These are phyloP conservation scores for Aureobasidium sp. DNA, from an alignment of 2,329 filamentous ascomycete genomes.

Conservation along the genomic window DNA sequence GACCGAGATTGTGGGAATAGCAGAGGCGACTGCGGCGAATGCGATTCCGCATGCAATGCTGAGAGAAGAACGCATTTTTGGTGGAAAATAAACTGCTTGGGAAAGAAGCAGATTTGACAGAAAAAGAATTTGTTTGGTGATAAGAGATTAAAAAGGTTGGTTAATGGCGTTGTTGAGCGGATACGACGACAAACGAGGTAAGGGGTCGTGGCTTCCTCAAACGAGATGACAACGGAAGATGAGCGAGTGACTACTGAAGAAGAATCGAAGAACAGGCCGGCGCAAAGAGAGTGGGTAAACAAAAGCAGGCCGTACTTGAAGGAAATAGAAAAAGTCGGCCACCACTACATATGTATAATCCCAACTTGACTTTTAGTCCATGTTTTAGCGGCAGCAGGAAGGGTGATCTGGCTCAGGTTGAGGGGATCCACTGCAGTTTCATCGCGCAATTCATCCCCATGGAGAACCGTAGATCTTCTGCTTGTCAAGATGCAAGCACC, in stretches of 20 bases:
- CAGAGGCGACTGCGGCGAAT: constrained; percentile 29
- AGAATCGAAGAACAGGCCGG: neutral
- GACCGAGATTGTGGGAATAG: constrained; percentile 48
- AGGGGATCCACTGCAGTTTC: constrained; percentile 9
- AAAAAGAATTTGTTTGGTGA: neutral
- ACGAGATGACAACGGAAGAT: neutral
- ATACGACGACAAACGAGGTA: constrained; percentile 2
- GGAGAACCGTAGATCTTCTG: constrained; percentile 4
- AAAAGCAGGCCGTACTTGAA: neutral
- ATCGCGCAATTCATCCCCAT: constrained; percentile 8
- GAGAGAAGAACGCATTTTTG: neutral
- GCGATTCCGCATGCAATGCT: neutral
- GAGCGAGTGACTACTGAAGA: neutral
- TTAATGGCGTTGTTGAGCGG: neutral
- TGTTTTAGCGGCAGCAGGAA: neutral
- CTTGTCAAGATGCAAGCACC: neutral
- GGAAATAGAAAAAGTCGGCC: neutral
- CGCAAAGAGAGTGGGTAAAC: neutral
- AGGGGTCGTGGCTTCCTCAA: constrained; percentile 1
- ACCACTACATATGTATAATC: neutral
- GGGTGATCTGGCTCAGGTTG: constrained; percentile 1
- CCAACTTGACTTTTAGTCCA: constrained; percentile 3
- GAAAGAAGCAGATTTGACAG: neutral
- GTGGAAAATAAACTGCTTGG: neutral
- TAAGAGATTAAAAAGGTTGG: neutral